Conservation (phyloP, 306 rosid species). For the Alnus glutinosa region DNA sequence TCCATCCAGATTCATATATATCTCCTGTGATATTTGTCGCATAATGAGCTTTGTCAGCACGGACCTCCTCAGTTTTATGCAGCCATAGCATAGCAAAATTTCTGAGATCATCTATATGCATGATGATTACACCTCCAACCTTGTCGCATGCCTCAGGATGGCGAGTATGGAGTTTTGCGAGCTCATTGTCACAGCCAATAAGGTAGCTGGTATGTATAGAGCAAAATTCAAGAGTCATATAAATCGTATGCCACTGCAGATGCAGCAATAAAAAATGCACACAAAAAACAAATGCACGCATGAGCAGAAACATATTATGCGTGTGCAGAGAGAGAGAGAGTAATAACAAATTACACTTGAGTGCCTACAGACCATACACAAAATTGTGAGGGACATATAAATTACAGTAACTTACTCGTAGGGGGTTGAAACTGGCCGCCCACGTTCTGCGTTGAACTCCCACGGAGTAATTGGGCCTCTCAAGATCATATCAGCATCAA, state of each 20-base stretch:
- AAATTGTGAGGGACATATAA: not conserved
- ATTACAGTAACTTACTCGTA: conserved; percentile 68
- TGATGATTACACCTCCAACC: conserved; percentile 96
- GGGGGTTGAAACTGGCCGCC: conserved; percentile 96
- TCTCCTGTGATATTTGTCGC: conserved; percentile 95
- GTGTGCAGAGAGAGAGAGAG: conserved; percentile 4
- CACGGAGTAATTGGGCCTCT: conserved; percentile 97
- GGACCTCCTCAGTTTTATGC: conserved; percentile 96
- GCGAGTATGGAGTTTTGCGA: conserved; percentile 83
- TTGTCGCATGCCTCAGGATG: conserved; percentile 98
- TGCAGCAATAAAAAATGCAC: not conserved
- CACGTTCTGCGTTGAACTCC: conserved; percentile 94
- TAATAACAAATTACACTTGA: not conserved
- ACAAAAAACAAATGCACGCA: not conserved
- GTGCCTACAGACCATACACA: not conserved
- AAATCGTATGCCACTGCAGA: conserved; percentile 3
- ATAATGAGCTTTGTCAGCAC: conserved; percentile 96
- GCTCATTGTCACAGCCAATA: conserved; percentile 92
- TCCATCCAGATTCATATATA: conserved; percentile 91
- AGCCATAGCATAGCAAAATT: conserved; percentile 86
- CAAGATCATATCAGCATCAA: conserved; percentile 97
- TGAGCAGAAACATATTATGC: conserved; percentile 8
- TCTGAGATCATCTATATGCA: conserved; percentile 95
- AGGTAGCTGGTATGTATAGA: conserved; percentile 67
- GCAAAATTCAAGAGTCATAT: conserved; percentile 12